Base-by-base conservation (phyloP, 78 protist genomes). In the Tieghemostelium lacteum region DNA sequence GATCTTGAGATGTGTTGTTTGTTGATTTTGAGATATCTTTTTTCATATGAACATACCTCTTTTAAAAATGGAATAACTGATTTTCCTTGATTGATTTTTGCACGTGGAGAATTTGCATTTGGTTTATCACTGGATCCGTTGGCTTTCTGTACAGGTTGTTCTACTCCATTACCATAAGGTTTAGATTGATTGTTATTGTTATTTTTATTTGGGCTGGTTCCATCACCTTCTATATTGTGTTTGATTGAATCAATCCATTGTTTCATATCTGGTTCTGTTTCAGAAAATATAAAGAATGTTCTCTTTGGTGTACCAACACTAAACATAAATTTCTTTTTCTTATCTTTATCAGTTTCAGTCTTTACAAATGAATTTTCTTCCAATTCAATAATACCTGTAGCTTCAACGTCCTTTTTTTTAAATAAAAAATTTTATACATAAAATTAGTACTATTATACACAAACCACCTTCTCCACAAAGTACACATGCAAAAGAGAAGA, bases 201-300 rank as follows among this genome's bases (percentile, higher is more conserved):
- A 26, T 2, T 20, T 8, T 40, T 61, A 17, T 52, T 87, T 58
- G 83, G 77, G 24, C 50, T 31, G 10, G 73, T 24, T 14, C 92
- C 92, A 16, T 75, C 87, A 24, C 71, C 88, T 33, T 42, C 86
- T 52, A 87, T 42, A 50, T 73, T 75, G 58, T 86, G 93, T 58
- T 39, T 73, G 49, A 91, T 91, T 19, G 94, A 42, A 7, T 91
- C 88, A 24, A 91, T 70, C 94, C 94, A 91, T 54, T 91, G 92
- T 57, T 60, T 69, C 85, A 80, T 76, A 57, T 91, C 94, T 4
- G 80, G 20, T 58, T 71, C 92, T 19, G 89, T 64, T 29, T 91
- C 94, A 33, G 89, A 86, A 57, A 31, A 80, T 24, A 91, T 91
- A 64, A 57, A 74, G 88, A 63, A 91, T 26, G 70, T 63, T 73